Evolutionary conservation across 2,329 filamentous ascomycete genomes (phyloP), one percentile per base, ranked within the genome.

Genomic region (Lasiodiplodia theobromae): DNA sequence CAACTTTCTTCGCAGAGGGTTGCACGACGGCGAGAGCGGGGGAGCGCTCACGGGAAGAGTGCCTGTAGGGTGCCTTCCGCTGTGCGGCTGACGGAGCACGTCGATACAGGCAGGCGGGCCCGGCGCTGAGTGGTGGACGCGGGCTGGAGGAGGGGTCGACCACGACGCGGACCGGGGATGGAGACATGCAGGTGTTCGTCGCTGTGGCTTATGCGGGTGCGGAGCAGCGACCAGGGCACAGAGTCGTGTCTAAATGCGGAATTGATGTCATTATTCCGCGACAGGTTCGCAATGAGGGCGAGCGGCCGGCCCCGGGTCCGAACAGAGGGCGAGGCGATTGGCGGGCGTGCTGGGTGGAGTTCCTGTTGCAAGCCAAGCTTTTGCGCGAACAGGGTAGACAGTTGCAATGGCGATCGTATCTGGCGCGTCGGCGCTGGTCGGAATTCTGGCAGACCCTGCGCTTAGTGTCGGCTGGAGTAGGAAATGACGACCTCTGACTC

Each of bases 81-180:
- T n/a, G 44, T 64, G 60, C 60, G 60, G 60, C 60, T 64, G 60
- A 64, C 47, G 47, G 58, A 60, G 58, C 40, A n/a, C 40, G 58
- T 34, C 44, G 25, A 37, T 31, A 31, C n/a, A 11, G 57, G 57
- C 40, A 49, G 40, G 57, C 38, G 40, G 14, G 38, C 14, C n/a
- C 31, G 53, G 53, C 6, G 57, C 23, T 62, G 57, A 47, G 52
- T 56, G 52, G 52, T 12, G 3, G 31, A 34, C 6, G 52, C 52
- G 52, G n/a, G 53, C 53, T n/a, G 53, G 31, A 31, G 8, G 44
- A 56, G 53, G 31, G 25, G 11, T 18, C 28, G 53, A 34, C 25
- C 12, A 18, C 28, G 53, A n/a, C 18, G 28, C 28, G 12, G 54
- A 25, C 34, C 34, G 54, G 44, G 60, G 60, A 16, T 37, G 47